Evolutionary conservation across 768 basidiomycete genomes (phyloP), one percentile per base, ranked within the genome.

Genomic region (Termitomyces sp.): DNA sequence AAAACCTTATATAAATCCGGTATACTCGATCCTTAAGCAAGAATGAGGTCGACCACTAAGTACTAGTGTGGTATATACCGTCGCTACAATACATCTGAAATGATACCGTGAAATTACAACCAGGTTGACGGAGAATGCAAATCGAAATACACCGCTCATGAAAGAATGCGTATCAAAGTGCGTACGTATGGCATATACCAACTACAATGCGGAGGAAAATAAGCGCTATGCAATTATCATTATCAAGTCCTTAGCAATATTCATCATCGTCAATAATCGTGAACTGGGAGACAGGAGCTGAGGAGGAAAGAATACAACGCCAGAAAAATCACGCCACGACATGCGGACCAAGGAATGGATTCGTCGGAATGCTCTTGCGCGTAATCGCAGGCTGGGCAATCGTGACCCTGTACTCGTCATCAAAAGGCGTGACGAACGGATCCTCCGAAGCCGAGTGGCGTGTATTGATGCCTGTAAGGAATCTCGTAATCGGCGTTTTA

Each of bases 351-450:
- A 56, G 31, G 60, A 84, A 85, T 2, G 85, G 83, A 68, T 86
- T 85, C 55, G 79, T 79, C 26, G 71, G 65, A 59, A 74, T 73
- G 63, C 78, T 80, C 73, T 77, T 79, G 64, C 78, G 70, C 59
- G 70, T 65, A 62, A 64, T 24, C 6, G 59, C 39, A 20, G 65
- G 57, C 8, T 61, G 63, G 10, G 64, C 62, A 29, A 72, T 63
- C 48, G 62, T 65, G 36, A 75, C 68, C 34, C 64, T 64, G 56
- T 81, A 76, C 66, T 88, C 87, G 65, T 90, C 88, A 68, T 91
- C 90, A 69, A 91, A 91, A 8, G 90, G 89, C 51, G 88, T 90
- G 57, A 82, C 79, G 65, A 91, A 91, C 53, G 89, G 89, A 61
- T 78, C 72, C 53, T 74, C 67, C 53, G 68, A 66, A 46, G 77